A percentile compares a stretch with the other conserved stretches of the same genome.
These are phyloP conservation scores for Crithidia bombi DNA, from an alignment of 208 protist species.

Conservation along the genomic window DNA sequence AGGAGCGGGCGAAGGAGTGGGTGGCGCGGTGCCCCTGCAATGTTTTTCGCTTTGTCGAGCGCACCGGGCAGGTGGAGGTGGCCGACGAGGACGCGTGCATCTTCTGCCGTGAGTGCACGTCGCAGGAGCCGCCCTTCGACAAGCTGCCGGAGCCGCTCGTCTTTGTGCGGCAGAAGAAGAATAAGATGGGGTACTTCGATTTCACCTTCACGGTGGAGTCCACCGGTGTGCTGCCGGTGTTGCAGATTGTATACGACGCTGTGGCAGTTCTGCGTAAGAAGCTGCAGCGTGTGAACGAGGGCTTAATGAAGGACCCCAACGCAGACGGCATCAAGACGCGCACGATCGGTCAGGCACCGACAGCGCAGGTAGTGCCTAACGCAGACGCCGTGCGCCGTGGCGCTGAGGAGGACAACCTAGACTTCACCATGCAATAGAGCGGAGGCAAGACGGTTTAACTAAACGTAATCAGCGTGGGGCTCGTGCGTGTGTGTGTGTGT, in stretches of 20 bases:
- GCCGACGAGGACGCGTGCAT: constrained; percentile 84
- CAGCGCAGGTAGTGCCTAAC: constrained; percentile 83
- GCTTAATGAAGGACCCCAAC: constrained; percentile 74
- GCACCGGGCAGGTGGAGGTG: constrained; percentile 66
- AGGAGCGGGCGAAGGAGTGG: constrained; percentile 76
- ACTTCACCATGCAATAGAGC: constrained; percentile 85
- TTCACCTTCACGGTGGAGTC: constrained; percentile 94
- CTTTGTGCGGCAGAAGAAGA: constrained; percentile 80
- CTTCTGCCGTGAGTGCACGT: constrained; percentile 94
- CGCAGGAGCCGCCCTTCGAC: constrained; percentile 75
- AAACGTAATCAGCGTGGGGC: no score
- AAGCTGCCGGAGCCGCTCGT: constrained; percentile 86
- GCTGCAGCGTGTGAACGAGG: constrained; percentile 65
- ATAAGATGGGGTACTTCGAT: constrained; percentile 77
- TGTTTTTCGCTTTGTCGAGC: constrained; percentile 86
- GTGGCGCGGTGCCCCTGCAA: constrained; percentile 89
- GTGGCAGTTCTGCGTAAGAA: constrained; percentile 86
- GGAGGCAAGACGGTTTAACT: neutral
- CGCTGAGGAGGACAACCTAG: constrained; percentile 84
- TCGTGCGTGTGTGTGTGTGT: neutral
- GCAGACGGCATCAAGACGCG: constrained; percentile 66
- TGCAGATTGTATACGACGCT: constrained; percentile 86
- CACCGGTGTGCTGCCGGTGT: constrained; percentile 85
- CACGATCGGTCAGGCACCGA: constrained; percentile 84
- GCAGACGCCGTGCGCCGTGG: constrained; percentile 72